phyloP scores from a whole-genome alignment of 139 green algal species.

The Chlorella ohadii region DNA sequence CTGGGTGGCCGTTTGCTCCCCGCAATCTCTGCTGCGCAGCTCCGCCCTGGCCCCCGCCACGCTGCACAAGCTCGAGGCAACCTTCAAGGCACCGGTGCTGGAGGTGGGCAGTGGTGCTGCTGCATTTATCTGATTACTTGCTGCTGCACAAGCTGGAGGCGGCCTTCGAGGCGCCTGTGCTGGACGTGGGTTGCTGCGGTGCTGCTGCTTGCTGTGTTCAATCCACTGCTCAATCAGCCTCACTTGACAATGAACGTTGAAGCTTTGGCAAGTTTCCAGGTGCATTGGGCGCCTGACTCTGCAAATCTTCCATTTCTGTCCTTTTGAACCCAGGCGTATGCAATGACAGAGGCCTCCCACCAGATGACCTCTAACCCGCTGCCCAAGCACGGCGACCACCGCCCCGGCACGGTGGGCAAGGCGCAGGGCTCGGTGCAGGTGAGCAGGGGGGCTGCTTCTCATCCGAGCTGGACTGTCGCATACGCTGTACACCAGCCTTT shows the following conservation, averaged over 20 bases:
- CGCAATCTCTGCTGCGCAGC: no score
- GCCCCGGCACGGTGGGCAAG: constrained; percentile 65
- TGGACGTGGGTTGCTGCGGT: constrained; percentile 60
- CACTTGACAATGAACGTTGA: no score
- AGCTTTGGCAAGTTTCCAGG: no score
- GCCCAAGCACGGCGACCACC: constrained; percentile 66
- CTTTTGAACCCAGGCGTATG: constrained; percentile 68
- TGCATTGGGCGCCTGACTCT: no score
- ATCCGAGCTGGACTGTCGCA: no score
- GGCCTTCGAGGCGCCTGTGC: constrained; percentile 78
- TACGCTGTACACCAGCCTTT: no score
- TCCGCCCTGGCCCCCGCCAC: constrained; percentile 72
- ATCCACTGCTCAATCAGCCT: no score
- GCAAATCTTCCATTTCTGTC: no score
- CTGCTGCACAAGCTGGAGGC: constrained; percentile 78
- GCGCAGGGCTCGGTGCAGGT: constrained; percentile 54
- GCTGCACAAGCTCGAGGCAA: constrained; percentile 75
- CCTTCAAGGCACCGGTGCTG: constrained; percentile 82
- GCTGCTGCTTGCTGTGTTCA: neutral
- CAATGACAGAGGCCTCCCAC: constrained; percentile 91
- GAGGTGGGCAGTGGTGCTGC: constrained; percentile 46
- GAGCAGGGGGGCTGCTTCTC: neutral
- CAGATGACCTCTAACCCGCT: constrained; percentile 90
- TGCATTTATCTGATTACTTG: no score
- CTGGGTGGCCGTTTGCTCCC: no score